phyloP scores from a whole-genome alignment of 208 protist genomes.

The Trypanosoma conorhini region DNA sequence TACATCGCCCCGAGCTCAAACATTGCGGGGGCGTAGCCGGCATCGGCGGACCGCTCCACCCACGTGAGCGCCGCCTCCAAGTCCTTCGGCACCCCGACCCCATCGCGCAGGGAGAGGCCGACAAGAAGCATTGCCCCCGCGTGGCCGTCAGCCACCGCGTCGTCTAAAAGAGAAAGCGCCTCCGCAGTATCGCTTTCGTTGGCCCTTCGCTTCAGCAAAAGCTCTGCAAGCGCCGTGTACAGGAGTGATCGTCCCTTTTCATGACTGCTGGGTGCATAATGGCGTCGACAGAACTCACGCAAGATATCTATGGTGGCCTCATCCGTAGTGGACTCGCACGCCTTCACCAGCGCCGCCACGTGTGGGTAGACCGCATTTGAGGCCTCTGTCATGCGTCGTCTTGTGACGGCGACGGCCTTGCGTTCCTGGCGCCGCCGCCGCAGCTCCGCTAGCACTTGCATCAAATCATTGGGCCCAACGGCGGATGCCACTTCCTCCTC shows the following conservation, averaged over 20 bases:
- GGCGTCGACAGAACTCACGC: background rate
- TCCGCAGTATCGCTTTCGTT: constrained; percentile 2
- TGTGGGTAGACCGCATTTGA: constrained; percentile 8
- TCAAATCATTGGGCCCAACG: constrained; percentile 15
- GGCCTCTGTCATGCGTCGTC: background rate
- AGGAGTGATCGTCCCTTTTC: constrained; percentile 31
- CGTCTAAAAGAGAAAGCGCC: constrained; percentile 50
- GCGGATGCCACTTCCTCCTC: constrained; percentile 3
- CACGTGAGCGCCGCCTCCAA: constrained; percentile 50
- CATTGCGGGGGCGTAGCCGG: constrained; percentile 77
- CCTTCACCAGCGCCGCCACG: constrained; percentile 21
- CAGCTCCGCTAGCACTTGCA: constrained; percentile 22
- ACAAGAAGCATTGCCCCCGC: constrained; percentile 70
- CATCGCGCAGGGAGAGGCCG: constrained; percentile 63
- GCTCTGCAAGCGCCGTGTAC: constrained; percentile 41
- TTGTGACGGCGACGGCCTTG: constrained; percentile 22
- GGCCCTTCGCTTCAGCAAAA: constrained; percentile 21
- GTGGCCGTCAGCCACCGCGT: constrained; percentile 44
- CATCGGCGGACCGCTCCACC: constrained; percentile 56
- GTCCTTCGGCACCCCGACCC: constrained; percentile 44
- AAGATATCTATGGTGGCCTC: constrained; percentile 12
- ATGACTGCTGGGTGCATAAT: background rate
- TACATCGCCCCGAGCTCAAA: constrained; percentile 77
- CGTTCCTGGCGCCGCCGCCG: constrained; percentile 11
- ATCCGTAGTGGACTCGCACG: constrained; percentile 20